Evolutionary conservation across 306 rosid genomes (phyloP).

Genomic region (Urtica urens): DNA sequence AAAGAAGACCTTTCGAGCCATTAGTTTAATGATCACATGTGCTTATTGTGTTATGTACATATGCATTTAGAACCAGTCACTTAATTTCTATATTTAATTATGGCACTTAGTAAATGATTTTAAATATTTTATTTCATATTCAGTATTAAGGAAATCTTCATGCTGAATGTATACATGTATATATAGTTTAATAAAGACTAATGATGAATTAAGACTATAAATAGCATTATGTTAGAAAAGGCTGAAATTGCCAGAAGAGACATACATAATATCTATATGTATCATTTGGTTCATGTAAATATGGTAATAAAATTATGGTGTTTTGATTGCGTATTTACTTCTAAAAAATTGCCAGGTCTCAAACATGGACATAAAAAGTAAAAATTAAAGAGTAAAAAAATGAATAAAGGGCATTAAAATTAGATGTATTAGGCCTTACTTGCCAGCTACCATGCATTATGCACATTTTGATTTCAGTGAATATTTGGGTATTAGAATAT

Average conservation of each 20-base stretch:
- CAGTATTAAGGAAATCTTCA: background rate
- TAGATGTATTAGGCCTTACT: conserved; percentile 1
- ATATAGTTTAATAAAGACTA: background rate
- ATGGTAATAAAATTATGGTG: background rate
- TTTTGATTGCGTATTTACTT: background rate
- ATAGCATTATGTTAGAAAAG: background rate
- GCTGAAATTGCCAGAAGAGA: background rate
- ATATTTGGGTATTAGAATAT: conserved; percentile 12
- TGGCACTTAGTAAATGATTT: background rate
- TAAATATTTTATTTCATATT: background rate
- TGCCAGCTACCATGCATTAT: conserved; percentile 12
- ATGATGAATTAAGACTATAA: background rate
- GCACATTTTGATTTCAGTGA: conserved; percentile 4
- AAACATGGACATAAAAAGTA: conserved; percentile 7
- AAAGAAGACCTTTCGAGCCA: conserved; percentile 11
- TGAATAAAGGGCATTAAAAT: background rate
- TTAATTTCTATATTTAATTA: conserved; percentile 8
- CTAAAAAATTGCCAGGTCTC: background rate
- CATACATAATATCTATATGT: background rate
- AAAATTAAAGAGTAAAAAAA: background rate
- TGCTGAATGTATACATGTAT: too few species aligned
- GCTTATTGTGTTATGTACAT: background rate
- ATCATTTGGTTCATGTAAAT: background rate
- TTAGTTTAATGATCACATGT: conserved; percentile 13
- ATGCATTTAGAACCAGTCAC: conserved; percentile 2